Conservation (phyloP, 2,329 filamentous ascomycete genomes). For the Dactylellina drechsleri region DNA sequence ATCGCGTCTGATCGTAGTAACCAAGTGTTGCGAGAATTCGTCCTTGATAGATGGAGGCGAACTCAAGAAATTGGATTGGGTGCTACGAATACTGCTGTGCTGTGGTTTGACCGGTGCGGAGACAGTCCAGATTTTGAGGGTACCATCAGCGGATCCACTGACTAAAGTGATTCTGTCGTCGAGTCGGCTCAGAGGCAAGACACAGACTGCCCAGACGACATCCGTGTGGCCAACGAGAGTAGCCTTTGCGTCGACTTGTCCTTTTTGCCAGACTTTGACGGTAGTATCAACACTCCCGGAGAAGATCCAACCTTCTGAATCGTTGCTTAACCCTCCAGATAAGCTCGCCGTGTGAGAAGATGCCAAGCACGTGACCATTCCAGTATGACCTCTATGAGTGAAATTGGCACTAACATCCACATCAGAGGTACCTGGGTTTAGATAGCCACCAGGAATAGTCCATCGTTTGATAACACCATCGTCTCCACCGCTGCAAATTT, state of each 20-base stretch:
- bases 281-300: slow-evolving; percentile 95
- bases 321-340: slow-evolving; percentile 64
- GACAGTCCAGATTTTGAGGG: slow-evolving; percentile 92
- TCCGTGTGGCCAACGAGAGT: slow-evolving; percentile 94
- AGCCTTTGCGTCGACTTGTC: slow-evolving; percentile 91
- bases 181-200: slow-evolving; percentile 82
- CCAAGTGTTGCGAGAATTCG: slow-evolving; percentile 85
- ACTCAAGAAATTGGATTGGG: slow-evolving; percentile 80
- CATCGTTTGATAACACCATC: slow-evolving; percentile 97
- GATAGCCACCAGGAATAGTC: slow-evolving; percentile 86
- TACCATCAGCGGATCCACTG: slow-evolving; percentile 89
- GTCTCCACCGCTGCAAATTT: slow-evolving; percentile 95
- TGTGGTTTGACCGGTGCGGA: slow-evolving; percentile 77
- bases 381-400: slow-evolving; percentile 92
- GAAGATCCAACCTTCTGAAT: slow-evolving; percentile 97
- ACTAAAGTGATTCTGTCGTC: slow-evolving; percentile 89
- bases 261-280: slow-evolving; percentile 93
- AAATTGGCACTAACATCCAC: slow-evolving; percentile 93
- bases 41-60: slow-evolving; percentile 74
- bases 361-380: slow-evolving; percentile 84
- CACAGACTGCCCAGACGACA: slow-evolving; percentile 93
- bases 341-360: slow-evolving; percentile 88
- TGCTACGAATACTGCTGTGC: slow-evolving; percentile 67
- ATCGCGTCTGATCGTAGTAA: slow-evolving; percentile 82
- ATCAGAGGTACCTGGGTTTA: slow-evolving; percentile 74